A percentile compares a stretch with the other conserved stretches of the same genome.
These are phyloP conservation scores for Triangularia verruculosa DNA, from an alignment of 2,329 filamentous ascomycete species.

Conservation along the genomic window DNA sequence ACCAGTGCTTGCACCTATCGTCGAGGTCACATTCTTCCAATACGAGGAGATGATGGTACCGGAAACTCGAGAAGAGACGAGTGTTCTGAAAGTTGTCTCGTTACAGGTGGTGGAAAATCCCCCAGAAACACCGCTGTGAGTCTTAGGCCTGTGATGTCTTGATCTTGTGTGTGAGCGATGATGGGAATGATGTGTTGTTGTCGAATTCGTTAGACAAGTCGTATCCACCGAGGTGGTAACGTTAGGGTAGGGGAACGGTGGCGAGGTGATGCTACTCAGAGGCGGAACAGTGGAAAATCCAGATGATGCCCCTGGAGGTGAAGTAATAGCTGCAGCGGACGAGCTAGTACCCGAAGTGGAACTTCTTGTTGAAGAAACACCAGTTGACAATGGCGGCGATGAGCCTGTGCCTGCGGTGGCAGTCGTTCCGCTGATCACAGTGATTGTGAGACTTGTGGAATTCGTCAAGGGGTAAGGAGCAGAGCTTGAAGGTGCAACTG, in stretches of 20 bases:
- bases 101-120: slow-evolving; percentile 20
- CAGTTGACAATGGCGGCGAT: neutral
- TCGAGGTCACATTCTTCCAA: slow-evolving; percentile 15
- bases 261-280: slow-evolving; percentile 3
- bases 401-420: neutral
- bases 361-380: neutral
- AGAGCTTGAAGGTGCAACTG: neutral
- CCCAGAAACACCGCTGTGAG: neutral
- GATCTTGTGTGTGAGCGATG: slow-evolving; percentile 8
- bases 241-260: slow-evolving; percentile 17
- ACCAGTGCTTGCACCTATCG: slow-evolving; percentile 3
- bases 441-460: slow-evolving; percentile 1
- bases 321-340: neutral
- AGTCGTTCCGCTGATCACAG: slow-evolving; percentile 2
- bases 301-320: neutral
- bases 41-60: neutral
- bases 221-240: slow-evolving; percentile 20
- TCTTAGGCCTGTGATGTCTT: neutral
- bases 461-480: slow-evolving; percentile 15
- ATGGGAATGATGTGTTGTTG: neutral
- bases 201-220: slow-evolving; percentile 22
- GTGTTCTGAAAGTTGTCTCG: slow-evolving; percentile 27
- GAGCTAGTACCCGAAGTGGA: neutral
- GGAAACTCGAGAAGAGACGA: slow-evolving; percentile 8
- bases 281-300: neutral